Evolutionary conservation across 164 flowering plant species (phyloP), one percentile per base, ranked within the genome.

Genomic region (Magnolia officinalis): DNA sequence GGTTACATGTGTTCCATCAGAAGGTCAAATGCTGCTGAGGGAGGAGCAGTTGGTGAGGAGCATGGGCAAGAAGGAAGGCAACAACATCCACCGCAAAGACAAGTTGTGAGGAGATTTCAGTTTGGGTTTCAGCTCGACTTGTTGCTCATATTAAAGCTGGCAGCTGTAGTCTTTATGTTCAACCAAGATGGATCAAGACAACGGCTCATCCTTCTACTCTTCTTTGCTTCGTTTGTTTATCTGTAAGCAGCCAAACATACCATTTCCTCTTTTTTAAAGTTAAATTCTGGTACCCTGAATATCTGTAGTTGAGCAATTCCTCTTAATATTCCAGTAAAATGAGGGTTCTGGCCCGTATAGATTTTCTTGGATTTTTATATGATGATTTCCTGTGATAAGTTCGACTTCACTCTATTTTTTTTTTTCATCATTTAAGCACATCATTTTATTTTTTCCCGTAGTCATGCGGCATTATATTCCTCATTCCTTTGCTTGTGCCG

Each of bases 161-260:
- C 92, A 31, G 99, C 95, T 76, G 94, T 92, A 19, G 89, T 94
- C 26, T 94, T 94, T 83, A 81, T 96, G 81, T 90, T 96, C 85
- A 89, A 91, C 82, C 99, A 96, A 90, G 98, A 96, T 83, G 99
- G 99, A 29, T 96, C 99, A 37, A 91, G 88, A 81, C 94, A 89
- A 74, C 90, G 92, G 85, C 97, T 96, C 51, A 78, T 86, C 78
- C 86, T 94, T 73, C 94, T 94, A 26, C 87, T 96, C 78, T 81
- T 94, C 70, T 85, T 90, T 77, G 94, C 97, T 75, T 78, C 86
- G 29, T 78, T 96, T 61, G 85, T 94, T 75, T 96, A 96, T 77
- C 80, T 96, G 99, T 96, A 88, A 94, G 97, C 50, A 19, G 16
- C 52, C 2, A 6, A 20, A 3, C 55, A 55, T 24, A 14, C 50